A percentile compares a stretch with the other conserved stretches of the same genome.
phyloP scores from a whole-genome alignment of 164 flowering plant species.

The Macadamia tetraphylla region DNA sequence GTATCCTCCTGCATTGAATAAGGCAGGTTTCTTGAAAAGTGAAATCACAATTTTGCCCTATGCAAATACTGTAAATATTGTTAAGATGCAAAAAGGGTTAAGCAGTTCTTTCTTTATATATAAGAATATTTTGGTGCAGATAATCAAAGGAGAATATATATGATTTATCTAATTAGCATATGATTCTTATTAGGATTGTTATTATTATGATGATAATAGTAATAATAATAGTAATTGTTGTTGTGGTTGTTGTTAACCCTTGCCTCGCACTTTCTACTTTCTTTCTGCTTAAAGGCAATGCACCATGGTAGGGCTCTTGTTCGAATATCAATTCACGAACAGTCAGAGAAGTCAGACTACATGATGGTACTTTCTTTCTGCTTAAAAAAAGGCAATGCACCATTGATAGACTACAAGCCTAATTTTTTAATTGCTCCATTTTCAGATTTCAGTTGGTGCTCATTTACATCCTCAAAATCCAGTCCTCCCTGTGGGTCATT shows the following conservation, averaged over 20 bases:
- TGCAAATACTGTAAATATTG: too few relatives aligned
- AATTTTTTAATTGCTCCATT: constrained; percentile 2
- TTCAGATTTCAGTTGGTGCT: constrained; percentile 77
- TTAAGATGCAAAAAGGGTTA: too few relatives aligned
- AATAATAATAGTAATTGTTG: not conserved
- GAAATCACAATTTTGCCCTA: too few relatives aligned
- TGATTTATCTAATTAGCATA: not conserved
- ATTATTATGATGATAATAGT: not conserved
- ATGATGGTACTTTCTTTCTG: constrained; percentile 44
- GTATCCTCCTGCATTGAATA: too few relatives aligned
- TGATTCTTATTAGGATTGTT: not conserved
- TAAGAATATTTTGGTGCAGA: not conserved
- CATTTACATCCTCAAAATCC: constrained; percentile 64
- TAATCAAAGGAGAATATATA: not conserved
- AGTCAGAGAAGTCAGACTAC: constrained; percentile 59
- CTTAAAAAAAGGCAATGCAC: too few relatives aligned
- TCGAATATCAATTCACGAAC: constrained; percentile 42
- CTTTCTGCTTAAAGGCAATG: constrained; percentile 38
- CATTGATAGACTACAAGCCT: not conserved
- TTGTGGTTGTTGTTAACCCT: not conserved
- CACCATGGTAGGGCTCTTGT: constrained; percentile 74
- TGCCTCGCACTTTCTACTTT: not conserved
- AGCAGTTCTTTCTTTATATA: too few relatives aligned
- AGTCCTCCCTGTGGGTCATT: constrained; percentile 41
- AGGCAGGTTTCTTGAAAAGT: too few relatives aligned